These are phyloP conservation scores for Kuraishia floccosa DNA, from an alignment of 805 yeast species.

Conservation along the genomic window DNA sequence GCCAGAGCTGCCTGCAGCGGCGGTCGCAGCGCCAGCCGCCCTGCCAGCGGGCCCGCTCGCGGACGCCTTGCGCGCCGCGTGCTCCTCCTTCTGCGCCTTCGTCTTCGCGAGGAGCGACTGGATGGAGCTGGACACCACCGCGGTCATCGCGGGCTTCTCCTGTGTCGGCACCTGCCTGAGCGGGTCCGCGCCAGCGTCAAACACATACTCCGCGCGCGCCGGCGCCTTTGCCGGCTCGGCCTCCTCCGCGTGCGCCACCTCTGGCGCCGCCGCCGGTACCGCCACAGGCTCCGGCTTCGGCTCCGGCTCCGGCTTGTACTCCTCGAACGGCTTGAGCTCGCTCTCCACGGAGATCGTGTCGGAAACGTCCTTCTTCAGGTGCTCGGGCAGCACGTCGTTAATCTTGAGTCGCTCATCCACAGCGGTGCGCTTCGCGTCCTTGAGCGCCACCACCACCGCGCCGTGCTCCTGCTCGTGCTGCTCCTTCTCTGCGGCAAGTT, in stretches of 20 bases:
- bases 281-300: conserved; percentile 10
- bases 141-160: conserved; percentile 25
- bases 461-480: conserved; percentile 29
- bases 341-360: conserved; percentile 15
- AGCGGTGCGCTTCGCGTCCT: conserved; percentile 23
- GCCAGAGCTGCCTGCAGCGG: conserved; percentile 5
- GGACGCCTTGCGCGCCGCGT: no score
- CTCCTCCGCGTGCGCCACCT: conserved; percentile 18
- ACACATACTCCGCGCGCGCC: conserved; percentile 3
- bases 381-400: conserved; percentile 40
- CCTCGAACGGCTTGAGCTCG: conserved; percentile 14
- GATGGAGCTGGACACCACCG: conserved; percentile 11
- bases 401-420: conserved; percentile 31
- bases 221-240: conserved; percentile 16
- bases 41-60: no score
- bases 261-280: conserved; percentile 10
- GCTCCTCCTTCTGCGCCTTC: no score
- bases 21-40: conserved; percentile 1
- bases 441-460: conserved; percentile 20
- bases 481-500: conserved; percentile 29
- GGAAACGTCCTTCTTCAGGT: conserved; percentile 25
- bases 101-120: conserved; percentile 2
- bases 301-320: conserved; percentile 15
- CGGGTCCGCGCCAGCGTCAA: conserved; percentile 10
- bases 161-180: conserved; percentile 12